These are phyloP conservation scores for Russula sp. DNA, from an alignment of 768 basidiomycete species.

Conservation along the genomic window DNA sequence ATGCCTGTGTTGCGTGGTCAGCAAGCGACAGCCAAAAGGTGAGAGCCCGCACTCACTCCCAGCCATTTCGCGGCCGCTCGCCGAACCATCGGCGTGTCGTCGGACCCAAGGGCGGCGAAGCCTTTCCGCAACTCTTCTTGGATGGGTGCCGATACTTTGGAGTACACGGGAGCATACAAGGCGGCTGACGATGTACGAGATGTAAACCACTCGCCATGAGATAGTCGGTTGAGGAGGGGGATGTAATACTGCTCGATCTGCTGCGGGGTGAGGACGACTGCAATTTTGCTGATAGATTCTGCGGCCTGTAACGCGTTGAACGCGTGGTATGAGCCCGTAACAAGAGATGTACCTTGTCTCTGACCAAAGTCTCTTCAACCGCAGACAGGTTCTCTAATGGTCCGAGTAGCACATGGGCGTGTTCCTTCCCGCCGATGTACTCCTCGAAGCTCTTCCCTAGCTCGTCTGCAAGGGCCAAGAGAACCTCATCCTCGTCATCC, in stretches of 20 bases:
- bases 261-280: slow-evolving; percentile 62
- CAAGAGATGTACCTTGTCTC: slow-evolving; percentile 76
- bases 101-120: slow-evolving; percentile 74
- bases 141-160: slow-evolving; percentile 60
- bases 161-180: slow-evolving; percentile 86
- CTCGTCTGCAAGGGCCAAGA: slow-evolving; percentile 93
- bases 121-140: slow-evolving; percentile 88
- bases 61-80: slow-evolving; percentile 95
- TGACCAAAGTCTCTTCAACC: slow-evolving; percentile 95
- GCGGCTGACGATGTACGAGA: slow-evolving; percentile 94
- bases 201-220: slow-evolving; percentile 97
- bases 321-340: slow-evolving; percentile 11
- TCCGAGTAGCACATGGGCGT: slow-evolving; percentile 82
- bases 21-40: not conserved
- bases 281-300: slow-evolving; percentile 90
- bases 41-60: slow-evolving; percentile 55
- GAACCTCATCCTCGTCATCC: slow-evolving; percentile 98
- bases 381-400: slow-evolving; percentile 93
- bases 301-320: slow-evolving; percentile 57
- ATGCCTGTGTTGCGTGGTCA: slow-evolving; percentile 44
- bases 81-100: slow-evolving; percentile 99
- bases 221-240: slow-evolving; percentile 83
- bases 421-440: slow-evolving; percentile 85
- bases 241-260: slow-evolving; percentile 90
- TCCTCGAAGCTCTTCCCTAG: slow-evolving; percentile 89